A percentile compares a stretch with the other conserved stretches of the same genome.
Evolutionary conservation across 352 stramenopile genomes (phyloP).

Genomic region (Achlya hypogyna): DNA sequence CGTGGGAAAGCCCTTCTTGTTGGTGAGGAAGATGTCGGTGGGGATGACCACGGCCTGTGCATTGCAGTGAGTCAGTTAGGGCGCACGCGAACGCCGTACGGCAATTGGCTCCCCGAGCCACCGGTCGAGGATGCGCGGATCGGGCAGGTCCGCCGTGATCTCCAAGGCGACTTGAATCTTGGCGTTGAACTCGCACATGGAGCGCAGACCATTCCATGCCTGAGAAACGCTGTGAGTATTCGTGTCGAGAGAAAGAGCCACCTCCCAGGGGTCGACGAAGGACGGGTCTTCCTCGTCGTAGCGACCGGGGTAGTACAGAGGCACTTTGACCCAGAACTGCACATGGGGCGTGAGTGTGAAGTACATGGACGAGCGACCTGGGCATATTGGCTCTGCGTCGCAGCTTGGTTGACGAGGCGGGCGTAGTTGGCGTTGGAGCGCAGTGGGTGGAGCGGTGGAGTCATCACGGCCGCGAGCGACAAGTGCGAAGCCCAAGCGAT

Average conservation of each 20-base stretch:
- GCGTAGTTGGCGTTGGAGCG: slow-evolving; percentile 81
- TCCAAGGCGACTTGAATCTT: slow-evolving; percentile 81
- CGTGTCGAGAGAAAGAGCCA: background rate
- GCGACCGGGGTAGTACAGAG: slow-evolving; percentile 35
- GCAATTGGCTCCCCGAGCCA: slow-evolving; percentile 85
- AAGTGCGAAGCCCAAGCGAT: slow-evolving; percentile 95
- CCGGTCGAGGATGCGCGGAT: slow-evolving; percentile 49
- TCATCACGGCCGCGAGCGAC: slow-evolving; percentile 89
- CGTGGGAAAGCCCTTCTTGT: slow-evolving; percentile 92
- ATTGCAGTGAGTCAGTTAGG: background rate
- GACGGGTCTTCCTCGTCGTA: slow-evolving; percentile 27
- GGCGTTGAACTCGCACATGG: slow-evolving; percentile 74
- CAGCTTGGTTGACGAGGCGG: slow-evolving; percentile 67
- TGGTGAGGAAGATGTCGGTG: slow-evolving; percentile 91
- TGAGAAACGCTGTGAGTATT: slow-evolving; percentile 29
- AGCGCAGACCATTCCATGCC: slow-evolving; percentile 72
- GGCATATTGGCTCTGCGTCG: slow-evolving; percentile 66
- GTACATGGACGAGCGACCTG: slow-evolving; percentile 25
- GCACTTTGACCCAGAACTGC: slow-evolving; percentile 81
- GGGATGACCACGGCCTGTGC: slow-evolving; percentile 74
- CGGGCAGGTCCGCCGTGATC: slow-evolving; percentile 71
- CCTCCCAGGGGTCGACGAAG: slow-evolving; percentile 31
- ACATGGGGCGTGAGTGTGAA: background rate
- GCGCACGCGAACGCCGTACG: slow-evolving; percentile 22
- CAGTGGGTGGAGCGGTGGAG: slow-evolving; percentile 32